Evolutionary conservation across 768 basidiomycete species (phyloP), one percentile per base, ranked within the genome.

Genomic region (Amanita muscaria): DNA sequence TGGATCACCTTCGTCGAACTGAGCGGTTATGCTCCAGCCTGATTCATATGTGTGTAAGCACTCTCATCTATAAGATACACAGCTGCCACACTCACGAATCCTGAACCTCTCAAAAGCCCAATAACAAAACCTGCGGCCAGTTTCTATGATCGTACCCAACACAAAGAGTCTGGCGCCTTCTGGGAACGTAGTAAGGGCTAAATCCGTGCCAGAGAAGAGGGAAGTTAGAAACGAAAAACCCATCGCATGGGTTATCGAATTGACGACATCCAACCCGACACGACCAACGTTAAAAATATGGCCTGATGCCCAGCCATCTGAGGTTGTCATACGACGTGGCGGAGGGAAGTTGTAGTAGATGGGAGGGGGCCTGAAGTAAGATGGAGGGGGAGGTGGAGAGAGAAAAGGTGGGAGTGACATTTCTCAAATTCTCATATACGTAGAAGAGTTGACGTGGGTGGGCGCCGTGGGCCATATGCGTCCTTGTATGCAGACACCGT

Each of bases 1-100:
- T 0, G 68, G 70, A 48, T 74, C 72, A 8, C 69, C 67, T 49
- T 71, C 61, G n/a, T 58, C 56, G 46, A 76, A 73, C 27, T 64
- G 63, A 0, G 70, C 73, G 5, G 70, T 68, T 6, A 73, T 61
- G 2, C 62, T 66, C 42, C 67, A 70, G 42, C 67, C 72, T 74
- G 47, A 7, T 4, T 24, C 14, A 27, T 5, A 29, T 18, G 35
- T 39, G 8, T 36, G 36, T 27, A 7, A 5, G 23, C 21, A 44
- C 9, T n/a, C 11, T n/a, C 29, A 12, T 11, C 25, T 1, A 34
- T 35, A 21, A 7, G 15, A 32, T 33, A 35, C 22, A 37, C 33
- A 12, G 32, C 46, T 19, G 34, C 5, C 43, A 27, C 11, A 59
- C 67, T 29, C 49, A 69, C 69, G 67, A 46, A 69, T 52, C 46